These are phyloP conservation scores for Epichloe bromicola DNA, from an alignment of 2,329 filamentous ascomycete genomes.

Conservation along the genomic window DNA sequence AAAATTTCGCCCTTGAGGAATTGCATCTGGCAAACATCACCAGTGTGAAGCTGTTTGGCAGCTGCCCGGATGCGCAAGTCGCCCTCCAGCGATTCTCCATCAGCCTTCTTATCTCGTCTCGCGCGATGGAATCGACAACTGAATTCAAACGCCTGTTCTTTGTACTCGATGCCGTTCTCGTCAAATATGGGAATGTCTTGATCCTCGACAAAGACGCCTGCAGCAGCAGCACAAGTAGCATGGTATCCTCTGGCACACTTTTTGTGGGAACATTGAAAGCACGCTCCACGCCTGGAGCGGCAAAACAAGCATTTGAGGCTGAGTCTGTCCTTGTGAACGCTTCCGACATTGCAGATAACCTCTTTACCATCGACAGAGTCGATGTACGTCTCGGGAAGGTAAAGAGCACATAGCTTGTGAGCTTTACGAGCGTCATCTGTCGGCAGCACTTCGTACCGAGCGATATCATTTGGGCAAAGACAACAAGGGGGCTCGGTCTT, in stretches of 20 bases:
- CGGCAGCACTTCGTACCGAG: slow-evolving; percentile 66
- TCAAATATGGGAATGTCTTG: slow-evolving; percentile 76
- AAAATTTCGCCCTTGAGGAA: slow-evolving; percentile 77
- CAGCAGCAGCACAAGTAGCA: slow-evolving; percentile 83
- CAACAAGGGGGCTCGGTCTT: slow-evolving; percentile 75
- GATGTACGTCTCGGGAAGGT: slow-evolving; percentile 85
- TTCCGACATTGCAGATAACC: slow-evolving; percentile 62
- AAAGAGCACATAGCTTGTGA: slow-evolving; percentile 79
- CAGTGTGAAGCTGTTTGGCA: slow-evolving; percentile 53
- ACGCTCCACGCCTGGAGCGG: slow-evolving; percentile 85
- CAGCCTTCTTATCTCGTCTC: slow-evolving; percentile 67
- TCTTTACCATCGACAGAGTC: slow-evolving; percentile 59
- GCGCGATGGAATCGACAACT: slow-evolving; percentile 88
- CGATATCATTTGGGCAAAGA: slow-evolving; percentile 82
- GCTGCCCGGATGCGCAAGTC: slow-evolving; percentile 55
- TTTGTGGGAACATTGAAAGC: slow-evolving; percentile 91
- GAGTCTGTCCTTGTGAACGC: slow-evolving; percentile 73
- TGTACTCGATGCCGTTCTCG: slow-evolving; percentile 85
- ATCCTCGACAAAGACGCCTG: slow-evolving; percentile 83
- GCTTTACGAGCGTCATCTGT: slow-evolving; percentile 82
- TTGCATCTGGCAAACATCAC: slow-evolving; percentile 79
- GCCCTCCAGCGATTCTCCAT: slow-evolving; percentile 55
- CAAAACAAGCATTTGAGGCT: slow-evolving; percentile 94
- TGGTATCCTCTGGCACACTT: slow-evolving; percentile 92
- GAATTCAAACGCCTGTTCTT: slow-evolving; percentile 82